Percentiles rank a stretch among this genome's conserved stretches.
Evolutionary conservation across 2,329 filamentous ascomycete species (phyloP).

Genomic region (Nannizziopsis arthrosporioides): DNA sequence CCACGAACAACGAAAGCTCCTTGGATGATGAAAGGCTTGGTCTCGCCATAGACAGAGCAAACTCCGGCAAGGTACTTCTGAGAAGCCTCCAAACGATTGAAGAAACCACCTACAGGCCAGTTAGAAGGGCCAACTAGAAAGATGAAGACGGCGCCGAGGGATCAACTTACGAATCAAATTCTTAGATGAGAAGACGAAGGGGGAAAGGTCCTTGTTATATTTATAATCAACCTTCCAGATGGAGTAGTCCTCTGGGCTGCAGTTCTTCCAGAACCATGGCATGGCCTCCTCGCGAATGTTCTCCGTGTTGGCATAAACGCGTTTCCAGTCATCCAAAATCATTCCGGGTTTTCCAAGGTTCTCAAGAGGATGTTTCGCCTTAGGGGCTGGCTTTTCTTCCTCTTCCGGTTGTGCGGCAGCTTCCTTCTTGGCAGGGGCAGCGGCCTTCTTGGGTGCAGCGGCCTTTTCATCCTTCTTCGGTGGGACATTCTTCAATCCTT

Average conservation of each 20-base stretch:
- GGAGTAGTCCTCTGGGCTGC: conserved; percentile 89
- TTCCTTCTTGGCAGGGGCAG: conserved; percentile 41
- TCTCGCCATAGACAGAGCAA: conserved; percentile 75
- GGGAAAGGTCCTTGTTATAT: conserved; percentile 91
- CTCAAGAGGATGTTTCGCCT: conserved; percentile 95
- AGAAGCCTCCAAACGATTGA: conserved; percentile 88
- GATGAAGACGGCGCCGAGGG: background rate
- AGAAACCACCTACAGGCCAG: conserved; percentile 60
- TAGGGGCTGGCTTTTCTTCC: conserved; percentile 57
- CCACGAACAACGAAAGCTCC: conserved; percentile 94
- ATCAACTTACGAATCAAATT: conserved; percentile 67
- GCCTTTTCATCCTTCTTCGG: conserved; percentile 58
- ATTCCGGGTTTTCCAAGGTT: conserved; percentile 66
- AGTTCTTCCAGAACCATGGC: conserved; percentile 98
- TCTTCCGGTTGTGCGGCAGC: conserved; percentile 46
- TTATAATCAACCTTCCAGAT: conserved; percentile 93
- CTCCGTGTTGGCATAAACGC: conserved; percentile 80
- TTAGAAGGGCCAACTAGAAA: background rate
- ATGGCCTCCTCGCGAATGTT: conserved; percentile 70
- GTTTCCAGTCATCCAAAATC: conserved; percentile 94
- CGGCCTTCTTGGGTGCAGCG: conserved; percentile 39
- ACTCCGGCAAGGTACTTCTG: conserved; percentile 97
- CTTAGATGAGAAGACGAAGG: conserved; percentile 95
- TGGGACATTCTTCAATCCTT: conserved; percentile 59
- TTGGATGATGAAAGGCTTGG: conserved; percentile 80